Evolutionary conservation across 768 basidiomycete genomes (phyloP).

Genomic region (Rhodotorula taiwanensis): DNA sequence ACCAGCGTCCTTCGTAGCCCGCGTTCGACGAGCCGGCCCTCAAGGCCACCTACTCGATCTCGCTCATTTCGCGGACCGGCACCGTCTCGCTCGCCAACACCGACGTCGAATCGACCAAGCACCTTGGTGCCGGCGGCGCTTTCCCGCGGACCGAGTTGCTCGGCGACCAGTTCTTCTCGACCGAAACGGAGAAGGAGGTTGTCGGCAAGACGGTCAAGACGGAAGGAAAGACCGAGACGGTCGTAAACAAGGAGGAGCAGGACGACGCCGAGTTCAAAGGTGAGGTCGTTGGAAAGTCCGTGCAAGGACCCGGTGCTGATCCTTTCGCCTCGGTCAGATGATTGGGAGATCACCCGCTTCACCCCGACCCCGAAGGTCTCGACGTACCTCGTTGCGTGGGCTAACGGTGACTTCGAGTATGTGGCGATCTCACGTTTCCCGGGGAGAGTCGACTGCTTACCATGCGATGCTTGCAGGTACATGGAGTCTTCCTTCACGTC

Average conservation of each 20-base stretch:
- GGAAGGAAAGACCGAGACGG: slow-evolving; percentile 4
- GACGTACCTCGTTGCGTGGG: slow-evolving; percentile 61
- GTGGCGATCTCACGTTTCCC: too few relatives aligned
- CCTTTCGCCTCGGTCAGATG: too few relatives aligned
- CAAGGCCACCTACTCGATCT: slow-evolving; percentile 64
- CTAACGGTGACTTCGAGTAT: slow-evolving; percentile 57
- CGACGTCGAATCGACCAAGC: slow-evolving; percentile 61
- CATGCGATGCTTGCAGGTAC: slow-evolving; percentile 43
- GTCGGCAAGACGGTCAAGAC: slow-evolving; percentile 45
- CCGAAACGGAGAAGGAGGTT: slow-evolving; percentile 43
- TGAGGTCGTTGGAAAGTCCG: too few relatives aligned
- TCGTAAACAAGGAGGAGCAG: not conserved
- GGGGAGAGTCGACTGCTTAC: too few relatives aligned
- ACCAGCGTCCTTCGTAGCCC: too few relatives aligned
- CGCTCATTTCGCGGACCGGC: slow-evolving; percentile 56
- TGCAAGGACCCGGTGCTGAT: too few relatives aligned
- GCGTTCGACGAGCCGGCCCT: slow-evolving; percentile 90
- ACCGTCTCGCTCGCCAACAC: slow-evolving; percentile 82
- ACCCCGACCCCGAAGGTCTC: slow-evolving; percentile 58
- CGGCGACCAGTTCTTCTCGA: slow-evolving; percentile 40
- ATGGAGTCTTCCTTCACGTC: slow-evolving; percentile 70
- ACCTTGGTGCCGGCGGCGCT: slow-evolving; percentile 41
- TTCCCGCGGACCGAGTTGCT: slow-evolving; percentile 33
- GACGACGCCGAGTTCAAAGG: slow-evolving; percentile 38
- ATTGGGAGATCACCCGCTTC: slow-evolving; percentile 80